phyloP scores from a whole-genome alignment of 2,329 filamentous ascomycete species.

The Claviceps quebecensis region DNA sequence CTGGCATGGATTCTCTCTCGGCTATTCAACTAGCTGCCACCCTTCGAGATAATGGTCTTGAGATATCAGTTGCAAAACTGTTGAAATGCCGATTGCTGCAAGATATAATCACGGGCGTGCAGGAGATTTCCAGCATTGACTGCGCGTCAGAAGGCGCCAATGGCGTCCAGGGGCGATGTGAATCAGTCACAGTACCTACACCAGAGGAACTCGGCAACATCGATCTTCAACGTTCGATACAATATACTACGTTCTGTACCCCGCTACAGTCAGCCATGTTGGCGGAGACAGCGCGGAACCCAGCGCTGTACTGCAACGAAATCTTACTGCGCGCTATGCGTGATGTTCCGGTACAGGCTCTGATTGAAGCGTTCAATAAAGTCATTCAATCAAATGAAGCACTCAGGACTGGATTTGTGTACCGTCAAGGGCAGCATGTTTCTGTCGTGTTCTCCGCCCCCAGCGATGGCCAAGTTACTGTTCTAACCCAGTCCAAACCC shows the following conservation, averaged over 20 bases:
- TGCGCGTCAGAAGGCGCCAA: background rate
- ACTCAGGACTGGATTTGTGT: slow-evolving; percentile 59
- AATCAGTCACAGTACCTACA: background rate
- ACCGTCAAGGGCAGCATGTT: slow-evolving; percentile 25
- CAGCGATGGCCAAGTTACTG: slow-evolving; percentile 27
- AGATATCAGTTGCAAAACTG: slow-evolving; percentile 44
- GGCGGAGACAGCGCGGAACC: slow-evolving; percentile 49
- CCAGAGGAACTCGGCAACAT: background rate
- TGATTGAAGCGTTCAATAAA: slow-evolving; percentile 34
- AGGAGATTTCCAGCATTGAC: background rate
- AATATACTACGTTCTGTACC: slow-evolving; percentile 41
- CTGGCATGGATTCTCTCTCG: slow-evolving; percentile 50
- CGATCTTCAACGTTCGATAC: background rate
- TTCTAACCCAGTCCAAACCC: slow-evolving; percentile 19
- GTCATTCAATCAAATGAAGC: slow-evolving; percentile 47
- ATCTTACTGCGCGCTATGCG: slow-evolving; percentile 47
- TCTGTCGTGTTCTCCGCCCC: slow-evolving; percentile 43
- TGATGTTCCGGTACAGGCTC: slow-evolving; percentile 17
- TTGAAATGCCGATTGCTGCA: slow-evolving; percentile 37
- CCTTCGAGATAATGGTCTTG: slow-evolving; percentile 43
- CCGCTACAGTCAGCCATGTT: slow-evolving; percentile 70
- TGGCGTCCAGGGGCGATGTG: background rate
- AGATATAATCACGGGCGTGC: slow-evolving; percentile 12
- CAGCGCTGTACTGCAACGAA: slow-evolving; percentile 62
- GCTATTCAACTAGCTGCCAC: slow-evolving; percentile 42